phyloP scores from a whole-genome alignment of 1,139 yeast species.

The Spathaspora sp. region DNA sequence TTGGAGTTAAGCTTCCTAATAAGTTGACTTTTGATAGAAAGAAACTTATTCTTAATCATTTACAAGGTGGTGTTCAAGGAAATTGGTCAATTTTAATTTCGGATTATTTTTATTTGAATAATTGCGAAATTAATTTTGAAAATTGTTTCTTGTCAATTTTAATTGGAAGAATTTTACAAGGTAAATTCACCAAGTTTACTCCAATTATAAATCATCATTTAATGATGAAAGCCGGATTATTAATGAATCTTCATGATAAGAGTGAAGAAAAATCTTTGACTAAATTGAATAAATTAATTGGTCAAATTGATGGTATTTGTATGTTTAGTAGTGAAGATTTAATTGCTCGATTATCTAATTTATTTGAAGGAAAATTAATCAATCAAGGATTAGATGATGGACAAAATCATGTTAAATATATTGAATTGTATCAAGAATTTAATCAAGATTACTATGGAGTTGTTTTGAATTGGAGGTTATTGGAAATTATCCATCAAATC shows the following conservation, averaged over 20 bases:
- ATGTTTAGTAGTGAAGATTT: constrained; percentile 31
- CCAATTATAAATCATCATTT: constrained; percentile 25
- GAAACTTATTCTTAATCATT: constrained; percentile 19
- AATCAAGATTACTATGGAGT: constrained; percentile 25
- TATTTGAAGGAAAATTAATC: constrained; percentile 22
- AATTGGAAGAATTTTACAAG: constrained; percentile 28
- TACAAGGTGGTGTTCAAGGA: constrained; percentile 23
- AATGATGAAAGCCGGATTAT: constrained; percentile 27
- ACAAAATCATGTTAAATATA: constrained; percentile 30
- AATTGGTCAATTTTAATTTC: constrained; percentile 20
- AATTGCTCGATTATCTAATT: constrained; percentile 28
- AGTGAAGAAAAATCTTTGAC: constrained; percentile 25
- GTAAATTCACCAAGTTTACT: constrained; percentile 21
- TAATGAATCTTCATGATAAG: constrained; percentile 32
- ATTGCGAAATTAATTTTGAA: constrained; percentile 39
- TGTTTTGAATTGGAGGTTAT: constrained; percentile 37
- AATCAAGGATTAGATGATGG: constrained; percentile 27
- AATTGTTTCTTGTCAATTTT: constrained; percentile 33
- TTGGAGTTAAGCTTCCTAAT: constrained; percentile 33
- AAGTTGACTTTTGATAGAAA: constrained; percentile 19
- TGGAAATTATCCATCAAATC: constrained; percentile 36
- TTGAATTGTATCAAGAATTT: constrained; percentile 27
- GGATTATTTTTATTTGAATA: constrained; percentile 31
- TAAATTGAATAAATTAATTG: constrained; percentile 27
- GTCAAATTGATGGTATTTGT: constrained; percentile 33